These are phyloP conservation scores for Symbiodinium pilosum DNA, from an alignment of 73 alveolate species.

Conservation along the genomic window DNA sequence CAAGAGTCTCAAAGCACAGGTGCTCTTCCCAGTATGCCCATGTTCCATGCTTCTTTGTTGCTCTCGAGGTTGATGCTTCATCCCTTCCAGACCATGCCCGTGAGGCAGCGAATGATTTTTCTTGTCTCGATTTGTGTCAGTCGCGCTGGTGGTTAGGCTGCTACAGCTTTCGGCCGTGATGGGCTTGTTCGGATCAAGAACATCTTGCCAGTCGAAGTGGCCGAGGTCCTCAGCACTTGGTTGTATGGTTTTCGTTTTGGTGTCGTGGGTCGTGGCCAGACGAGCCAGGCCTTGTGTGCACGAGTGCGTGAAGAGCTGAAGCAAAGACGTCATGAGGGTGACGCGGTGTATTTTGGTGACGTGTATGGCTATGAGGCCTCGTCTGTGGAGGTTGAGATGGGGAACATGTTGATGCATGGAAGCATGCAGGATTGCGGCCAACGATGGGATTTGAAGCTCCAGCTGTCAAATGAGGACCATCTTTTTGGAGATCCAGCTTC, in stretches of 20 bases:
- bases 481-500: background rate
- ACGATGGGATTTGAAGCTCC: conserved; percentile 87
- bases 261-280: background rate
- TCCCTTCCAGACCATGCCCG: conserved; percentile 46
- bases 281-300: conserved; percentile 22
- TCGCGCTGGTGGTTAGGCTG: background rate
- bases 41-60: too few species aligned
- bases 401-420: background rate
- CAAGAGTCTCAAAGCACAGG: too few species aligned
- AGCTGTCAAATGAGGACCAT: conserved; percentile 33
- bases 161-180: conserved; percentile 40
- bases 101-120: background rate
- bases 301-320: conserved; percentile 46
- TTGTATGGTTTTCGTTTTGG: background rate
- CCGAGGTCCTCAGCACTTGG: background rate
- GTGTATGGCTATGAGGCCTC: conserved; percentile 67
- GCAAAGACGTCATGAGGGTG: conserved; percentile 22
- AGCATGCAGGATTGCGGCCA: conserved; percentile 57
- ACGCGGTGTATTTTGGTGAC: conserved; percentile 30
- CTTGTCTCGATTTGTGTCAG: too few species aligned
- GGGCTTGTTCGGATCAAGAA: conserved; percentile 29
- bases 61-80: conserved; percentile 48
- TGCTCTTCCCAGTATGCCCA: too few species aligned
- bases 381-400: background rate
- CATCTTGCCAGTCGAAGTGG: conserved; percentile 14